Base-by-base conservation (phyloP, 2,329 filamentous ascomycete species). In the Claviceps citrina region DNA sequence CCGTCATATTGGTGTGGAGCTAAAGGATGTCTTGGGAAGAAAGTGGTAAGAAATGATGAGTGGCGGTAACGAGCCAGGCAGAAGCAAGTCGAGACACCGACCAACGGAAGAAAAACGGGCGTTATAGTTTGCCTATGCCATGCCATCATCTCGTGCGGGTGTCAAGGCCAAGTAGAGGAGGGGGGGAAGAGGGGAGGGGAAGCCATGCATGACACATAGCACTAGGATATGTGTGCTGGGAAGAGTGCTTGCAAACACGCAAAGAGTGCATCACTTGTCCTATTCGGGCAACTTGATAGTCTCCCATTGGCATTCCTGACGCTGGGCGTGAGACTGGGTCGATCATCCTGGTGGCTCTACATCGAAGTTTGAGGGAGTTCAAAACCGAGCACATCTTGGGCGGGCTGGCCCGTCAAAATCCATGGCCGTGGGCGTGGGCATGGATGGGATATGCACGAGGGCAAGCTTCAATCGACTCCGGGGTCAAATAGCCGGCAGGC, bases 1-100 rank as follows among this genome's bases (percentile, higher is more conserved):
- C 31, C 13, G 12, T 38, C 26, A 31, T 30, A 18, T 31, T 27
- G 26, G 26, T 39, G 37, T 39, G 37, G 37, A 39, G 37, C 28
- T 10, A 9, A 24, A 18, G 18, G 16, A 15, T 7, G 27, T 30
- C 2, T 15, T 26, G 18, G n/a, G 13, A 12, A n/a, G n/a, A 4
- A 25, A 12, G n/a, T n/a, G n/a, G n/a, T n/a, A n/a, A 12, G 10
- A 28, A 7, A 10, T 7, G 35, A 15, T 31, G 36, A 38, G n/a
- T 38, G 8, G 36, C 26, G 36, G 19, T 31, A 10, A 38, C 36
- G 26, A 31, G 24, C 18, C 27, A 8, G 13, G 26, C 13, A 31
- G n/a, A 16, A 30, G 12, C 2, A 26, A 7, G 15, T 37, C 18
- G 10, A 38, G 27, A 38, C 13, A 24, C 26, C 6, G 10, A 15